Conservation (phyloP, 805 yeast genomes). For the Tetrapisispora arboricola region DNA sequence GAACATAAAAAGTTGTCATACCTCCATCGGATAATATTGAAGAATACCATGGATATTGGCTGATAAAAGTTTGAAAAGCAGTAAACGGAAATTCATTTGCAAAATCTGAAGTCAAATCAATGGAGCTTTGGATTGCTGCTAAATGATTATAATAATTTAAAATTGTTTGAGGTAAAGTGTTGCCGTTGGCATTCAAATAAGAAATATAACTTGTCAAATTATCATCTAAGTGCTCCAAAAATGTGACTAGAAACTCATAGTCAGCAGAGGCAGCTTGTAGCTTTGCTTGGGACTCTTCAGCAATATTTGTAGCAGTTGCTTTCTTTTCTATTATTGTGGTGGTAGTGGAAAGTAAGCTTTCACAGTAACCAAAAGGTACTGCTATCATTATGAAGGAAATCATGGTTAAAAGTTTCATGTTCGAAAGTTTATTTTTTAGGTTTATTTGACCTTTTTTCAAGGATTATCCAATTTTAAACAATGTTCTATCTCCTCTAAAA, state of each 20-base stretch:
- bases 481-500: no score
- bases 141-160: slow-evolving; percentile 28
- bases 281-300: not conserved
- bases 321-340: not conserved
- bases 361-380: not conserved
- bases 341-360: not conserved
- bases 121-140: slow-evolving; percentile 19
- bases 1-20: slow-evolving; percentile 18
- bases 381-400: not conserved
- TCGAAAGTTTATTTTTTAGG: not conserved
- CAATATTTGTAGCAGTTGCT: not conserved
- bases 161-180: slow-evolving; percentile 28
- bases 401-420: not conserved
- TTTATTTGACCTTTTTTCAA: not conserved
- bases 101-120: slow-evolving; percentile 20
- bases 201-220: slow-evolving; percentile 27
- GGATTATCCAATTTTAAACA: no score
- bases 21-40: slow-evolving; percentile 15
- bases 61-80: slow-evolving; percentile 29
- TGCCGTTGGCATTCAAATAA: slow-evolving; percentile 25
- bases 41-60: slow-evolving; percentile 26
- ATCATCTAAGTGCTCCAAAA: slow-evolving; percentile 25
- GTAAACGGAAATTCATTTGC: slow-evolving; percentile 28
- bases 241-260: slow-evolving; percentile 23
- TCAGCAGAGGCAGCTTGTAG: slow-evolving; percentile 28